phyloP scores from a whole-genome alignment of 768 basidiomycete species.

The Steccherinum ochraceum region DNA sequence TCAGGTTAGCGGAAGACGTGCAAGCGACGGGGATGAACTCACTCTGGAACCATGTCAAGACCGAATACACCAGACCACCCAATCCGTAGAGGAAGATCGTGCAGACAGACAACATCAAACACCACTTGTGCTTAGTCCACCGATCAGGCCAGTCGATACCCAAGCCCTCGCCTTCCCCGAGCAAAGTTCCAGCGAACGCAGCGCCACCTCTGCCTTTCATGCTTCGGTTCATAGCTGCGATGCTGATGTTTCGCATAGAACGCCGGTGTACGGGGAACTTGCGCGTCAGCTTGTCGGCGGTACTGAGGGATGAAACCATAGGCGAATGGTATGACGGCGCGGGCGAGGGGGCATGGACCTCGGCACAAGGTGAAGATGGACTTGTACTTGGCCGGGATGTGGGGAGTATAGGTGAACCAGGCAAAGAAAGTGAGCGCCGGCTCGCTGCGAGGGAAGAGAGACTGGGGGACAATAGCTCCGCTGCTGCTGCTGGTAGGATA shows the following conservation, averaged over 20 bases:
- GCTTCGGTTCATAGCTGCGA: background rate
- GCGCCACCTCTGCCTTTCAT: background rate
- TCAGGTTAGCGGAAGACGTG: background rate
- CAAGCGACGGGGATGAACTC: slow-evolving; percentile 12
- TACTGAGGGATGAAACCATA: slow-evolving; percentile 15
- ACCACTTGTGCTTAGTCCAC: slow-evolving; percentile 67
- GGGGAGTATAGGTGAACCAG: background rate
- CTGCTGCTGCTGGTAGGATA: background rate
- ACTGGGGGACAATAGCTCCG: background rate
- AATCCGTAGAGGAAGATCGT: slow-evolving; percentile 51
- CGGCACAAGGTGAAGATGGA: too few species aligned
- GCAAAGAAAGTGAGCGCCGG: background rate
- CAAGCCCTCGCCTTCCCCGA: slow-evolving; percentile 31
- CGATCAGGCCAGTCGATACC: slow-evolving; percentile 32
- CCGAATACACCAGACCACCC: slow-evolving; percentile 40
- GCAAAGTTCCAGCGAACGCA: slow-evolving; percentile 19
- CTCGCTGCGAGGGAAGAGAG: background rate
- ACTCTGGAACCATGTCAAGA: slow-evolving; percentile 59
- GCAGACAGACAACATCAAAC: slow-evolving; percentile 46
- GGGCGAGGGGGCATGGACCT: too few species aligned
- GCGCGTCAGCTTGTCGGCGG: slow-evolving; percentile 37
- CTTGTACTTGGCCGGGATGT: too few species aligned
- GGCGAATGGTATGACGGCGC: too few species aligned
- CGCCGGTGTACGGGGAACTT: slow-evolving; percentile 43
- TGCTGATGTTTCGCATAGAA: slow-evolving; percentile 5